phyloP scores from a whole-genome alignment of 768 basidiomycete genomes.

The Auriculariales sp. region DNA sequence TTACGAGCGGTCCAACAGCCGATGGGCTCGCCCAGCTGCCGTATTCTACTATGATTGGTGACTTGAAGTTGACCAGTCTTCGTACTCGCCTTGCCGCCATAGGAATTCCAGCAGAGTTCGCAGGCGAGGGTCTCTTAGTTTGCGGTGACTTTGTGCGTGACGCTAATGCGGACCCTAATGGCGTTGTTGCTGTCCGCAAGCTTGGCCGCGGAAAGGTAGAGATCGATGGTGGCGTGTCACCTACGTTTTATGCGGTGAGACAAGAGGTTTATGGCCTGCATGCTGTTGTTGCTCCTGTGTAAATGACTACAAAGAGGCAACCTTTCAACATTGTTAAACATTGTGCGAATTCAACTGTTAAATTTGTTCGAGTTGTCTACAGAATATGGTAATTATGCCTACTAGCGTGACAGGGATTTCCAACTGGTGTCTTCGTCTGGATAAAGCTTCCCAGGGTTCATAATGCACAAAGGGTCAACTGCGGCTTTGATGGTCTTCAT shows the following conservation, averaged over 20 bases:
- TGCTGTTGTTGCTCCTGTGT: constrained; percentile 81
- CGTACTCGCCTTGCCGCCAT: constrained; percentile 65
- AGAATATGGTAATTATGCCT: no score
- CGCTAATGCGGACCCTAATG: constrained; percentile 28
- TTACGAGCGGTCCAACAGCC: neutral
- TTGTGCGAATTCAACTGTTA: no score
- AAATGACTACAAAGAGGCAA: no score
- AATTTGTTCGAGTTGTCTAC: no score
- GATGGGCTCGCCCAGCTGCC: constrained; percentile 42
- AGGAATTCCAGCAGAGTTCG: constrained; percentile 80
- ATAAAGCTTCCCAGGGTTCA: constrained; percentile 69
- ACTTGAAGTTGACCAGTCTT: constrained; percentile 80
- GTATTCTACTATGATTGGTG: constrained; percentile 92
- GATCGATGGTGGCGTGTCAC: constrained; percentile 78
- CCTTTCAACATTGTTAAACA: no score
- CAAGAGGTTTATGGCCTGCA: constrained; percentile 83
- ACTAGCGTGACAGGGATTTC: no score
- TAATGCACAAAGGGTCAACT: constrained; percentile 64
- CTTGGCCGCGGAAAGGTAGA: constrained; percentile 73
- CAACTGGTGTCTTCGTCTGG: constrained; percentile 1
- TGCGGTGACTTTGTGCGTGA: constrained; percentile 44
- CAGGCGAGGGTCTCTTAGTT: constrained; percentile 93
- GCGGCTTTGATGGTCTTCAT: constrained; percentile 77
- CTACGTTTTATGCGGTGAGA: constrained; percentile 79
- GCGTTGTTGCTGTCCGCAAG: constrained; percentile 72